Evolutionary conservation across 2,329 filamentous ascomycete genomes (phyloP).

Genomic region (Didymella sp.): DNA sequence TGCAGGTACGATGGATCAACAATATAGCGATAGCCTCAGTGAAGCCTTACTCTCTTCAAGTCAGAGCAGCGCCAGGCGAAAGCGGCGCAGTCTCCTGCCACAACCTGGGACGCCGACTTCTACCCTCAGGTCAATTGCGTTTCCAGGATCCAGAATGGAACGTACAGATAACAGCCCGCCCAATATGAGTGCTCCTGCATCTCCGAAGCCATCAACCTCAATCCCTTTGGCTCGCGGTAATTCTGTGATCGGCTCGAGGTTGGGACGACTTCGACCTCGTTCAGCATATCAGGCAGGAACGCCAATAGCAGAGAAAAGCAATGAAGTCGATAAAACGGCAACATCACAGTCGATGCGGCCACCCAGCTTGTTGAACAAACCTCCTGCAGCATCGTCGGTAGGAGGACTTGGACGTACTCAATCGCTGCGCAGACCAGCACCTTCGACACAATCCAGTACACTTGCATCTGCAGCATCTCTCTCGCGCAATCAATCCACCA

Average conservation of each 20-base stretch:
- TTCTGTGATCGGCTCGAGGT: conserved; percentile 11
- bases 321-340: conserved; percentile 15
- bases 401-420: conserved; percentile 37
- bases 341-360: conserved; percentile 27
- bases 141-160: not conserved
- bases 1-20: conserved; percentile 2
- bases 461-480: conserved; percentile 25
- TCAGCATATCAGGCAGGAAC: conserved; percentile 41
- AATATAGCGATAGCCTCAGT: not conserved
- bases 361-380: conserved; percentile 28
- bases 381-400: conserved; percentile 23
- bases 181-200: not conserved
- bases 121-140: conserved; percentile 5
- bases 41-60: not conserved
- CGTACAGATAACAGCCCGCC: not conserved
- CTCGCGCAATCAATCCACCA: conserved; percentile 39
- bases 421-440: conserved; percentile 40
- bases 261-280: conserved; percentile 37
- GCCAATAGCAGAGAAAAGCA: conserved; percentile 14
- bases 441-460: conserved; percentile 26
- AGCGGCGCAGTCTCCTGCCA: conserved; percentile 41
- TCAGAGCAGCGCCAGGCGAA: conserved; percentile 6
- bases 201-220: conserved; percentile 2
- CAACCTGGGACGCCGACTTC: conserved; percentile 41
- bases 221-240: conserved; percentile 14